Conservation (phyloP, 768 basidiomycete genomes). For the Naganishia vishniacii region DNA sequence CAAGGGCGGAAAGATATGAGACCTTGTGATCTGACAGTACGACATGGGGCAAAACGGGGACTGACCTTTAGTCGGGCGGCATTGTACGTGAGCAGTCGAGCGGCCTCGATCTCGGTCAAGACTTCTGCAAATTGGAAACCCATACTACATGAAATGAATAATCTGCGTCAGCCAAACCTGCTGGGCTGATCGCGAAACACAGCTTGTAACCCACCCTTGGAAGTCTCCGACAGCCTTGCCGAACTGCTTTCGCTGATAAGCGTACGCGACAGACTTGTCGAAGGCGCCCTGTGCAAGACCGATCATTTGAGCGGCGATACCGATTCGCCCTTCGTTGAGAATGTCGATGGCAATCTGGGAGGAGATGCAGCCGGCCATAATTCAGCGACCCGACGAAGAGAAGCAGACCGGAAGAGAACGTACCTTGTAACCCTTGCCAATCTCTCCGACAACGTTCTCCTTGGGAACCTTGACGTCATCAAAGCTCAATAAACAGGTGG, state of each 20-base stretch:
- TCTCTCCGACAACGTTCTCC: conserved; percentile 77
- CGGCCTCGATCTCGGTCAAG: conserved; percentile 81
- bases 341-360: conserved; percentile 85
- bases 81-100: conserved; percentile 88
- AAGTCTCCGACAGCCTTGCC: conserved; percentile 78
- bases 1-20: background rate
- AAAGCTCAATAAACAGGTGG: conserved; percentile 88
- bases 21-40: background rate
- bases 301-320: conserved; percentile 97
- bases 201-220: conserved; percentile 16
- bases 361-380: background rate
- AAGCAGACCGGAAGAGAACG: background rate
- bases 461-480: conserved; percentile 80
- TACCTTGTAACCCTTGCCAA: conserved; percentile 79
- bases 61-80: conserved; percentile 66
- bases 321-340: conserved; percentile 93
- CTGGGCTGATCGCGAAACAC: background rate
- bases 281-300: conserved; percentile 97
- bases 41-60: background rate
- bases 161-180: background rate
- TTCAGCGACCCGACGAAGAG: conserved; percentile 54
- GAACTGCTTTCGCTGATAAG: conserved; percentile 89
- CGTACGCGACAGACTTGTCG: conserved; percentile 88
- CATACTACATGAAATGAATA: conserved; percentile 52
- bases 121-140: conserved; percentile 87